Conservation (phyloP, 352 stramenopile species). For the Aphanomyces euteiches region DNA sequence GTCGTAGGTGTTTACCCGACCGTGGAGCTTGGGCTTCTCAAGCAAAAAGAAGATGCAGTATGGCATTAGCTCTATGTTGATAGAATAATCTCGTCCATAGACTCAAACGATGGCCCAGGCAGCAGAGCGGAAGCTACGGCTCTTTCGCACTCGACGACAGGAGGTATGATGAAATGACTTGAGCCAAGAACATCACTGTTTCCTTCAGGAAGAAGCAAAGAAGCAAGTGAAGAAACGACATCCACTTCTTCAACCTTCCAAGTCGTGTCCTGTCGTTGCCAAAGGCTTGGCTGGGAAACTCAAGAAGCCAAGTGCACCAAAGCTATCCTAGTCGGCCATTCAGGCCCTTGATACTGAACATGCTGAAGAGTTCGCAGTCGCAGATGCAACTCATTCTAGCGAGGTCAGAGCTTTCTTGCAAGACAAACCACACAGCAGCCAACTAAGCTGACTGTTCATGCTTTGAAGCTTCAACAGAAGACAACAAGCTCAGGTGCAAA, state of each 20-base stretch:
- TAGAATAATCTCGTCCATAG: not conserved
- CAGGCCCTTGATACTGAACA: too few species aligned
- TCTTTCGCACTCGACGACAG: slow-evolving; percentile 12
- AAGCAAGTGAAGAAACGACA: not conserved
- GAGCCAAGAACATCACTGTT: not conserved
- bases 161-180: not conserved
- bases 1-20: slow-evolving; percentile 5
- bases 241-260: not conserved
- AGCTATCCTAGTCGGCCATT: too few species aligned
- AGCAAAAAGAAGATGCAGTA: slow-evolving; percentile 1
- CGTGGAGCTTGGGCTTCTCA: not conserved
- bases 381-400: too few species aligned
- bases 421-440: too few species aligned
- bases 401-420: too few species aligned
- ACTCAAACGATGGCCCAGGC: slow-evolving; percentile 1
- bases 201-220: not conserved
- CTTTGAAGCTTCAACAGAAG: too few species aligned
- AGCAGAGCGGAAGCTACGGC: not conserved
- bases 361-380: too few species aligned
- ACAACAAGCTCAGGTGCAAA: too few species aligned
- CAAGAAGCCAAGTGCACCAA: too few species aligned
- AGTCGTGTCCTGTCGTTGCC: slow-evolving; percentile 10
- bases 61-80: not conserved
- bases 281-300: not conserved
- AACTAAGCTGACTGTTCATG: too few species aligned